Conservation (phyloP, 805 yeast species). For the Phaffomyces antillensis region DNA sequence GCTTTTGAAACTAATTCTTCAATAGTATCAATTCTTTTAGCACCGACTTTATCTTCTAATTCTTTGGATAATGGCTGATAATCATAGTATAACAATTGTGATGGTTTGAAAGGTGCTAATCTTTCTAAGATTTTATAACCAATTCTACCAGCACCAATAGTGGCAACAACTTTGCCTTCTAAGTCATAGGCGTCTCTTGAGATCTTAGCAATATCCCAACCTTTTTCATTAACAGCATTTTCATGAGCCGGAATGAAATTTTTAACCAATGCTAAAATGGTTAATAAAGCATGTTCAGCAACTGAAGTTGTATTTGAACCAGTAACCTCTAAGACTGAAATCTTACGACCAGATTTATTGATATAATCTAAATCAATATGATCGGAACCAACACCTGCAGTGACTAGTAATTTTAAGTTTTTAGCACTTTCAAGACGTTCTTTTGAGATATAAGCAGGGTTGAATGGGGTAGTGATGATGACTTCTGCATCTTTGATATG, state of each 20-base stretch:
- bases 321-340: slow-evolving; percentile 73
- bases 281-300: slow-evolving; percentile 75
- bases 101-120: slow-evolving; percentile 64
- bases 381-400: slow-evolving; percentile 85
- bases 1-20: slow-evolving; percentile 62
- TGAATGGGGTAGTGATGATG: slow-evolving; percentile 77
- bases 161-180: slow-evolving; percentile 71
- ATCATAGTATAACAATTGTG: slow-evolving; percentile 67
- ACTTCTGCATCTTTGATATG: slow-evolving; percentile 67
- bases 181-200: slow-evolving; percentile 70
- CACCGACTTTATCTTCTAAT: slow-evolving; percentile 51
- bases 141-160: slow-evolving; percentile 78
- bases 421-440: slow-evolving; percentile 64
- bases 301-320: slow-evolving; percentile 77
- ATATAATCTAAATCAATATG: slow-evolving; percentile 65
- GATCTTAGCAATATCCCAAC: slow-evolving; percentile 73
- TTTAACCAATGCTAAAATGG: slow-evolving; percentile 62
- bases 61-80: slow-evolving; percentile 60
- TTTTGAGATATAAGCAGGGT: slow-evolving; percentile 66
- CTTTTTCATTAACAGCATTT: slow-evolving; percentile 45
- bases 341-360: slow-evolving; percentile 49
- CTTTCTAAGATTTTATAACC: slow-evolving; percentile 73
- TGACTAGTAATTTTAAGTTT: slow-evolving; percentile 60
- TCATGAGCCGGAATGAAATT: slow-evolving; percentile 77
- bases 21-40: slow-evolving; percentile 49